Conservation (phyloP, 306 rosid genomes). For the Cyclanthera cordifolia region DNA sequence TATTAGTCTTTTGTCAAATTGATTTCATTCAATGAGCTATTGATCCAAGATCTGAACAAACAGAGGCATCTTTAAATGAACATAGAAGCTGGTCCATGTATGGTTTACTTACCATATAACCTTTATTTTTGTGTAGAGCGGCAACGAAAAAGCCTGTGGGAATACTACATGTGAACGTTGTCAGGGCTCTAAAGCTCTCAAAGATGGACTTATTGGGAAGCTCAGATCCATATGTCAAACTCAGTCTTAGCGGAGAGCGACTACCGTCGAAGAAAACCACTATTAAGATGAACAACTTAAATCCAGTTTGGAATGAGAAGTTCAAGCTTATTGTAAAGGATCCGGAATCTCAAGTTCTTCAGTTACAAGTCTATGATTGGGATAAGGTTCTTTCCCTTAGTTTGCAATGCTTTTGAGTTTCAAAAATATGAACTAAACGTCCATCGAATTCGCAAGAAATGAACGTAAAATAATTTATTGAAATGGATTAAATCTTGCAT, state of each 20-base stretch:
- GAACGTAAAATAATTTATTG: background rate
- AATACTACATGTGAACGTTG: constrained; percentile 77
- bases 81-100: background rate
- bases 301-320: constrained; percentile 88
- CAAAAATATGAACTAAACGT: background rate
- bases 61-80: background rate
- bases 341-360: constrained; percentile 77
- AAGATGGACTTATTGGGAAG: constrained; percentile 79
- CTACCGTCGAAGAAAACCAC: constrained; percentile 68
- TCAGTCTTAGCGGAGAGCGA: constrained; percentile 65
- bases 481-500: background rate
- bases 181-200: constrained; percentile 58
- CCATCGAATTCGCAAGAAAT: background rate
- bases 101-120: background rate
- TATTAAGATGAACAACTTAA: constrained; percentile 64
- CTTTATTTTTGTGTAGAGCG: constrained; percentile 25
- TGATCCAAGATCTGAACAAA: background rate
- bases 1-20: background rate
- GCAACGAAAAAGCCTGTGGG: constrained; percentile 80
- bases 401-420: background rate
- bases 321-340: constrained; percentile 80
- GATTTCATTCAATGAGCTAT: background rate
- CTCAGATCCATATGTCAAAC: constrained; percentile 87
- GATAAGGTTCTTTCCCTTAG: constrained; percentile 54
- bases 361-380: constrained; percentile 83